Evolutionary conservation across 257 asterid species (phyloP), one percentile per base, ranked within the genome.

Genomic region (Linderniella brevidens): DNA sequence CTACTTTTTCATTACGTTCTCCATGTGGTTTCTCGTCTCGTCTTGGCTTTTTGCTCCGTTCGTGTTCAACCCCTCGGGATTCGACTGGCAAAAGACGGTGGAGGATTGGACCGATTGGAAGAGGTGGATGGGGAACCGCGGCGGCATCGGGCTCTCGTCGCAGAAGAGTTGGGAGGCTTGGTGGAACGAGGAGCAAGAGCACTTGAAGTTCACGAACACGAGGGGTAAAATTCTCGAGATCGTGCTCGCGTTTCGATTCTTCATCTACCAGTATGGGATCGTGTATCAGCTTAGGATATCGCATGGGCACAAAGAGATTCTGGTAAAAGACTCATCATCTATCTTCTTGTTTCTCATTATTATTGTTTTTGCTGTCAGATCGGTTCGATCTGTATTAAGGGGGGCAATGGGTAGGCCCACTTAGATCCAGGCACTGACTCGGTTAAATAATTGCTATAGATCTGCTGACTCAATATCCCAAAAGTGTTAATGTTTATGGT

Each of bases 111-210:
- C 90, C 8, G 96, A 90, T 50, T 90, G 99, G 99, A 82, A 79
- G 42, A 75, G 84, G 67, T 90, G 99, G 99, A 85, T 90, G 96
- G 94, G 96, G 19, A 85, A 90, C 58, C 79, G 99, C 16, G 99
- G 99, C 12, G 99, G 99, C 9, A 90, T 90, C 50, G 96, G 93
- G 32, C 77, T 90, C 38, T 64, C 93, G 11, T 71, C 75, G 0
- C 96, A 90, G 55, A 85, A 76, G 74, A 90, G 99, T 53, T 90
- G 99, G 99, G 99, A 90, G 70, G 68, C 99, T 8, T 90, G 99
- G 99, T 90, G 99, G 99, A 78, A 79, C 48, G 85, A 60, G 18
- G 99, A 90, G 51, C 96, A 85, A 47, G 99, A 90, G 58, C 99
- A 81, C 74, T 58, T 90, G 67, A 85, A 64, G 48, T 45, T 68